Conservation (phyloP, 106 monocot species). For the Dendrobium chrysotoxum region DNA sequence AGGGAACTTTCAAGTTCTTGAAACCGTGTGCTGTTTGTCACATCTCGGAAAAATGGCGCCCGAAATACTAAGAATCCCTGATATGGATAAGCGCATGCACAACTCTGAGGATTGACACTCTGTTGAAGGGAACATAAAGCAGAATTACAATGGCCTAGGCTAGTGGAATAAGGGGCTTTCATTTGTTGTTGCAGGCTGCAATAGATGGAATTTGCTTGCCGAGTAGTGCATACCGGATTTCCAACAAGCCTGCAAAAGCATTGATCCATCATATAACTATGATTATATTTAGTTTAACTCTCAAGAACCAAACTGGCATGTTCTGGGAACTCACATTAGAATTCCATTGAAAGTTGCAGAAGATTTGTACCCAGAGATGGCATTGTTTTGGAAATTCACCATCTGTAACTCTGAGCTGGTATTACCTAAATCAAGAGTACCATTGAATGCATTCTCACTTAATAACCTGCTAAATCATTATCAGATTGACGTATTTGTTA, state of each 20-base stretch:
- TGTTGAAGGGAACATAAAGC: conserved; percentile 38
- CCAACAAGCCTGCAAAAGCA: conserved; percentile 39
- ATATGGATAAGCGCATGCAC: conserved; percentile 59
- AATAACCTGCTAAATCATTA: conserved; percentile 33
- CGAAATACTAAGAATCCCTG: conserved; percentile 48
- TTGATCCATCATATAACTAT: neutral
- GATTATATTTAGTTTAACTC: neutral
- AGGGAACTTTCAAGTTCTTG: conserved; percentile 40
- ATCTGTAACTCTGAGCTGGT: conserved; percentile 32
- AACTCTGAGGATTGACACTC: conserved; percentile 36
- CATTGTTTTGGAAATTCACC: conserved; percentile 61
- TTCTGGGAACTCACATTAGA: conserved; percentile 31
- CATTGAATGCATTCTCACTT: conserved; percentile 48
- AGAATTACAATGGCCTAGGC: conserved; percentile 20
- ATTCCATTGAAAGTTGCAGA: conserved; percentile 12
- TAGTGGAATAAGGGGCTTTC: conserved; percentile 42
- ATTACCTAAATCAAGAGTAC: conserved; percentile 47
- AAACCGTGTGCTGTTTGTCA: conserved; percentile 34
- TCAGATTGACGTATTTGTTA: neutral
- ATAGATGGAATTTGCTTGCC: conserved; percentile 13
- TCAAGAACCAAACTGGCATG: neutral
- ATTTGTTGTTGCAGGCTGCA: conserved; percentile 22
- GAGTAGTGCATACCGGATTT: conserved; percentile 48
- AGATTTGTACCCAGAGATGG: conserved; percentile 14
- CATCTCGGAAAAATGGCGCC: conserved; percentile 45